Conservation (phyloP, 495 filamentous ascomycete genomes). For the Recurvomyces mirabilis region DNA sequence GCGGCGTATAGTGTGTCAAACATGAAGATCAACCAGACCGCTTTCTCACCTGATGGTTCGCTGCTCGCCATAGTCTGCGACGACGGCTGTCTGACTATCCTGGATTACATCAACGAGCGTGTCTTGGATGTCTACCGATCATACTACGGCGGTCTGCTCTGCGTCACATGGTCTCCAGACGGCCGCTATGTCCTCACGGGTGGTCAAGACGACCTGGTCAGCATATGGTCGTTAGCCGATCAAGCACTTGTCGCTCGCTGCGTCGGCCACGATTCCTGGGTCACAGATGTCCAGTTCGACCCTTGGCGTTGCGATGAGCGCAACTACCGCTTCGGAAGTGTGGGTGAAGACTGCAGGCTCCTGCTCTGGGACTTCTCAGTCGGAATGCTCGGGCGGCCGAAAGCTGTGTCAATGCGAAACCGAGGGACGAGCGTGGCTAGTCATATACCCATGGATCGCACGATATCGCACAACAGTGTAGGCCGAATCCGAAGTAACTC, state of each 20-base stretch:
- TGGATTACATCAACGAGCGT: slow-evolving; percentile 83
- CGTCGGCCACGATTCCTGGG: slow-evolving; percentile 91
- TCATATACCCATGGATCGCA: slow-evolving; percentile 6
- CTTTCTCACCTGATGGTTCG: slow-evolving; percentile 74
- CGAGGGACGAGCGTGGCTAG: slow-evolving; percentile 48
- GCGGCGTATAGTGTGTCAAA: slow-evolving; percentile 84
- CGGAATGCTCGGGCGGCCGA: slow-evolving; percentile 86
- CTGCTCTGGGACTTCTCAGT: slow-evolving; percentile 96
- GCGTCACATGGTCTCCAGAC: slow-evolving; percentile 95
- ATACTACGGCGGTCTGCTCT: slow-evolving; percentile 86
- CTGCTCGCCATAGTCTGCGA: slow-evolving; percentile 89
- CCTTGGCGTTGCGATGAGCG: slow-evolving; percentile 91
- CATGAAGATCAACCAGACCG: slow-evolving; percentile 75
- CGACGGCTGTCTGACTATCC: slow-evolving; percentile 77
- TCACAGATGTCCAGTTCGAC: slow-evolving; percentile 85
- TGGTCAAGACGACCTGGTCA: slow-evolving; percentile 88
- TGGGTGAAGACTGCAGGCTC: slow-evolving; percentile 83
- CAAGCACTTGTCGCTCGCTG: slow-evolving; percentile 78
- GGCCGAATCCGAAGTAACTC: slow-evolving; percentile 56
- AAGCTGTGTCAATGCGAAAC: slow-evolving; percentile 45
- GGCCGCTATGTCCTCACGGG: slow-evolving; percentile 92
- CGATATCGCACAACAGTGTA: slow-evolving; percentile 29
- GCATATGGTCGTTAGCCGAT: slow-evolving; percentile 85
- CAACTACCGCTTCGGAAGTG: slow-evolving; percentile 90
- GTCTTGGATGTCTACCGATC: slow-evolving; percentile 74